Evolutionary conservation across 495 filamentous ascomycete genomes (phyloP).

Genomic region (Chaetomium fimeti): DNA sequence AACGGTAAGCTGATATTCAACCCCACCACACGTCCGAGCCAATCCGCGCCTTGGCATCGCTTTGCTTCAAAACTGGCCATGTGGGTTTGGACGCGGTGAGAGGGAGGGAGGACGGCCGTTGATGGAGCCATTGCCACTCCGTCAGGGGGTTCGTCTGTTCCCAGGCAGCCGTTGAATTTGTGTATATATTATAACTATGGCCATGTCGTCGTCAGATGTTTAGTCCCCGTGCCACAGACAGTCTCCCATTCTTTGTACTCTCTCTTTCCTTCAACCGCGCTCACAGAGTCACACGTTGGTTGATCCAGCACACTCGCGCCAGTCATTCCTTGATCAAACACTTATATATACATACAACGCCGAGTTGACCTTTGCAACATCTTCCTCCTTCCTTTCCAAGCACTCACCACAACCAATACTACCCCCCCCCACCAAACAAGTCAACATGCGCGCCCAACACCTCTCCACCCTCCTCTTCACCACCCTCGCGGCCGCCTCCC

Average conservation of each 20-base stretch:
- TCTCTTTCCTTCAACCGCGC: neutral
- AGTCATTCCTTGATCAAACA: neutral
- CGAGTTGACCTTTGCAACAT: constrained; percentile 4
- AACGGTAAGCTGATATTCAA: neutral
- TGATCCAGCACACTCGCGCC: neutral
- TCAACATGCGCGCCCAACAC: constrained; percentile 19
- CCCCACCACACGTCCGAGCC: neutral
- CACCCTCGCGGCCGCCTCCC: constrained; percentile 10
- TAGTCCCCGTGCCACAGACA: neutral
- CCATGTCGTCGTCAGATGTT: neutral
- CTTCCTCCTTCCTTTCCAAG: neutral
- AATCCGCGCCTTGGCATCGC: constrained; percentile 15
- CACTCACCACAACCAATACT: neutral
- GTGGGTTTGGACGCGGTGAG: neutral
- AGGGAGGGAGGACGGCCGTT: neutral
- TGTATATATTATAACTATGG: constrained; percentile 13
- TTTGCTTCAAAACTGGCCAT: constrained; percentile 11
- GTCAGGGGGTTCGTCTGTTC: neutral
- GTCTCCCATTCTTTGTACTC: constrained; percentile 3
- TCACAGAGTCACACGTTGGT: neutral
- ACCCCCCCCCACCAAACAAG: neutral
- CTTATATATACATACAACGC: neutral
- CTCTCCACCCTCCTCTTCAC: constrained; percentile 20
- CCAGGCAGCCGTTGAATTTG: neutral
- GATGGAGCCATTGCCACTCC: neutral